phyloP scores from a whole-genome alignment of 2,329 filamentous ascomycete species.

The Ploettnerulaceae sp. region DNA sequence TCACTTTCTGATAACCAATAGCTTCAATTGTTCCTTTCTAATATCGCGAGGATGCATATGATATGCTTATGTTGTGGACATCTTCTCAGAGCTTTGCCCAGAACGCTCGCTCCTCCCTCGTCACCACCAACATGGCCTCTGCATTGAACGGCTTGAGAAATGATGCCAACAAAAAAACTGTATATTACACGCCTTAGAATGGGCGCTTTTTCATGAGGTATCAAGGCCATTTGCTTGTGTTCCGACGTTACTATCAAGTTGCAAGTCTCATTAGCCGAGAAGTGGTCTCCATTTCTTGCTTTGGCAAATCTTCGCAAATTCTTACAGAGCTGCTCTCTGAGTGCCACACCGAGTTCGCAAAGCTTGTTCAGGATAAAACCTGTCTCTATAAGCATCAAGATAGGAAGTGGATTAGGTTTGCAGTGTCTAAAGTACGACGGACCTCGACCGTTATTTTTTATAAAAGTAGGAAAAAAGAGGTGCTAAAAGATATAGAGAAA shows the following conservation, averaged over 20 bases:
- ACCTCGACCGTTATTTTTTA: slow-evolving; percentile 56
- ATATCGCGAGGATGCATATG: slow-evolving; percentile 59
- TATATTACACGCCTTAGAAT: slow-evolving; percentile 57
- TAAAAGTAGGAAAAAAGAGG: slow-evolving; percentile 51
- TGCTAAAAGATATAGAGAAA: slow-evolving; percentile 55
- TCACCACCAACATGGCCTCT: slow-evolving; percentile 42
- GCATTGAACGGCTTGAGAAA: slow-evolving; percentile 13
- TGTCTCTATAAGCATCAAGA: slow-evolving; percentile 33
- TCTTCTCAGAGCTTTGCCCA: slow-evolving; percentile 54
- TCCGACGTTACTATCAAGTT: slow-evolving; percentile 43
- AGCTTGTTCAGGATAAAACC: slow-evolving; percentile 52
- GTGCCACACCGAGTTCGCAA: slow-evolving; percentile 52
- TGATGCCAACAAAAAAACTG: slow-evolving; percentile 15
- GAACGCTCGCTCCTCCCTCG: slow-evolving; percentile 54
- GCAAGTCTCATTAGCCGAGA: slow-evolving; percentile 45
- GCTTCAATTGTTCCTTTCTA: slow-evolving; percentile 14
- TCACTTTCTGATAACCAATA: slow-evolving; percentile 14
- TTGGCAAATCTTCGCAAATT: slow-evolving; percentile 53
- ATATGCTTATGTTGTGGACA: slow-evolving; percentile 65
- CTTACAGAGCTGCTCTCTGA: slow-evolving; percentile 49
- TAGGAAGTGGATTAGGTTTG: slow-evolving; percentile 7
- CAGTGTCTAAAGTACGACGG: slow-evolving; percentile 10
- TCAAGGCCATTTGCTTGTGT: slow-evolving; percentile 49
- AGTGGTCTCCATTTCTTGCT: slow-evolving; percentile 54
- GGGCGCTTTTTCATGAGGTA: slow-evolving; percentile 57